These are phyloP conservation scores for Brettanomyces custersianus DNA, from an alignment of 805 yeast species.

Conservation along the genomic window DNA sequence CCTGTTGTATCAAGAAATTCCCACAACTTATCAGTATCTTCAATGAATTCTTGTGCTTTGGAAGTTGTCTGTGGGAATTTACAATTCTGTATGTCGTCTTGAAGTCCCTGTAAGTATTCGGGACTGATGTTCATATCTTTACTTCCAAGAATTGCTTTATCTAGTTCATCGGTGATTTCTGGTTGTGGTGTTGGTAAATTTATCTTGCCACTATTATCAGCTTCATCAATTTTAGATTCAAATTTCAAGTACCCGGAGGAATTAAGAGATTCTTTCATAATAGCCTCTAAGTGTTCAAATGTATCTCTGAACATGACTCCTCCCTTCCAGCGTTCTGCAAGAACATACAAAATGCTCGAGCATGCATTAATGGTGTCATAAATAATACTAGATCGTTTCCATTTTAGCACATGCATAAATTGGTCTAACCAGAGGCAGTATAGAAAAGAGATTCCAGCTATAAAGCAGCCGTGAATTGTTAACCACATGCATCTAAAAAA, in stretches of 20 bases:
- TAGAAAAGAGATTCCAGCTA: slow-evolving; percentile 24
- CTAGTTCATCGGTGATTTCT: no score
- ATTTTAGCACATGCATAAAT: slow-evolving; percentile 15
- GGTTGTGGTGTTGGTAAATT: slow-evolving; percentile 9
- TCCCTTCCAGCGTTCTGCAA: slow-evolving; percentile 23
- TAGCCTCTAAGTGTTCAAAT: slow-evolving; percentile 20
- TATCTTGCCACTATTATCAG: slow-evolving; percentile 4
- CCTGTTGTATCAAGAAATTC: slow-evolving; percentile 24
- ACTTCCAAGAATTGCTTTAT: no score
- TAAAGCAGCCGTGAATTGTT: slow-evolving; percentile 25
- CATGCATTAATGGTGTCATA: slow-evolving; percentile 25
- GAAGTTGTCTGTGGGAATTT: background rate
- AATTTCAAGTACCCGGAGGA: no score
- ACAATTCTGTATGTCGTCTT: slow-evolving; percentile 5
- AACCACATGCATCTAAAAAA: slow-evolving; percentile 24
- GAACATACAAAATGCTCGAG: slow-evolving; percentile 20
- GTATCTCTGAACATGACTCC: slow-evolving; percentile 22
- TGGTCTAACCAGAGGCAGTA: slow-evolving; percentile 26
- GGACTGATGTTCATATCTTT: slow-evolving; percentile 2
- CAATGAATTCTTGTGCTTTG: background rate
- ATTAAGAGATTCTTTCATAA: slow-evolving; percentile 2
- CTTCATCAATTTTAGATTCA: no score
- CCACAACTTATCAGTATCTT: slow-evolving; percentile 15
- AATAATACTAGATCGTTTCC: slow-evolving; percentile 18
- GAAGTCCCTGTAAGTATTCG: slow-evolving; percentile 3